Percentiles rank a stretch among this genome's conserved stretches.
Conservation (phyloP, 371 early-diverging fungal genomes). For the Mortierella sp. region DNA sequence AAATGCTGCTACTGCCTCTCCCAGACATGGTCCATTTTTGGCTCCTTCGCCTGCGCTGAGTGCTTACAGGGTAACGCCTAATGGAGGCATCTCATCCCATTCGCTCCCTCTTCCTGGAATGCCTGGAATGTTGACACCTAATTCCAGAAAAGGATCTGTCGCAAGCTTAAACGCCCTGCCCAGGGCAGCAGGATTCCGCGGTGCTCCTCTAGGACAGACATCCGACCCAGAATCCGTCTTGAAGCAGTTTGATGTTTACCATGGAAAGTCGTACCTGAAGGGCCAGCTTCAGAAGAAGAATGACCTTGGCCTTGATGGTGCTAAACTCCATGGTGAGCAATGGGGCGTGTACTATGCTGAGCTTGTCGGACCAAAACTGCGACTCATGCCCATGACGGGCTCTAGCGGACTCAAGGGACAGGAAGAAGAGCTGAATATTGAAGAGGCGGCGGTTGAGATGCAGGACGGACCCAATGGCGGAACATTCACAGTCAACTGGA, state of each 20-base stretch:
- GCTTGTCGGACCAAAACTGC: conserved; percentile 40
- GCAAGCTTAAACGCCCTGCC: conserved; percentile 27
- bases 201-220: conserved; percentile 50
- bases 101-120: conserved; percentile 38
- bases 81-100: conserved; percentile 16
- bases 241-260: conserved; percentile 53
- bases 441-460: conserved; percentile 50
- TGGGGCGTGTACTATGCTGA: conserved; percentile 44
- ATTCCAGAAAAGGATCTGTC: conserved; percentile 40
- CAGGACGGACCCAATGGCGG: conserved; percentile 51
- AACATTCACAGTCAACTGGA: conserved; percentile 48
- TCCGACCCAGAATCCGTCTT: conserved; percentile 53
- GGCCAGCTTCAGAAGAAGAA: conserved; percentile 52
- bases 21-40: conserved; percentile 42
- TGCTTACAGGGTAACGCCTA: conserved; percentile 15
- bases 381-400: conserved; percentile 30
- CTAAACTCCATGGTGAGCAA: conserved; percentile 41
- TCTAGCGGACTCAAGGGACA: conserved; percentile 11
- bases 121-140: conserved; percentile 29
- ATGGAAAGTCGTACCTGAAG: conserved; percentile 34
- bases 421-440: conserved; percentile 44
- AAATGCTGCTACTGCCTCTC: conserved; percentile 10
- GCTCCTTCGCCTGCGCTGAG: conserved; percentile 38
- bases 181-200: conserved; percentile 44
- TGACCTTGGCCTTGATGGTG: conserved; percentile 39